A percentile compares a stretch with the other conserved stretches of the same genome.
phyloP scores from a whole-genome alignment of 495 filamentous ascomycete genomes.

The Talaromyces nanjingensis region DNA sequence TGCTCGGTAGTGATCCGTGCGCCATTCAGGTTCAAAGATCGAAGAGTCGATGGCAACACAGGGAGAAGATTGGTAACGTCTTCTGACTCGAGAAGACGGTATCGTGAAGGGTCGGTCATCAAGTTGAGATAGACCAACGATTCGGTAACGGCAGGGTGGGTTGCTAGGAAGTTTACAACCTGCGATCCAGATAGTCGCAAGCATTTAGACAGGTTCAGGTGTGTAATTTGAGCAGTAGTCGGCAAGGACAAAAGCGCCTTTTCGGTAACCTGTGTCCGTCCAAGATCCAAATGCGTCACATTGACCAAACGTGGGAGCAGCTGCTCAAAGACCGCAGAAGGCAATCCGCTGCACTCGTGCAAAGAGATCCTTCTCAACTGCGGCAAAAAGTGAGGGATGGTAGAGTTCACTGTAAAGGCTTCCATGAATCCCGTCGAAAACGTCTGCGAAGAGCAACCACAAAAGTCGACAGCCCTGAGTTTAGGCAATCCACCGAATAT shows the following conservation, averaged over 20 bases:
- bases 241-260: conserved; percentile 66
- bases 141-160: conserved; percentile 61
- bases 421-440: conserved; percentile 60
- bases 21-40: conserved; percentile 72
- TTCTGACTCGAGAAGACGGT: conserved; percentile 60
- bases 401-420: conserved; percentile 32
- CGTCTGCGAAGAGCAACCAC: conserved; percentile 62
- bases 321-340: conserved; percentile 58
- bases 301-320: conserved; percentile 63
- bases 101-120: conserved; percentile 63
- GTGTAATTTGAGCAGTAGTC: conserved; percentile 62
- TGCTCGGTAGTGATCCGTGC: conserved; percentile 61
- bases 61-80: conserved; percentile 63
- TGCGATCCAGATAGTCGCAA: conserved; percentile 56
- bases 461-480: conserved; percentile 69
- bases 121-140: conserved; percentile 70
- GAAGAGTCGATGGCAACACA: conserved; percentile 58
- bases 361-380: conserved; percentile 63
- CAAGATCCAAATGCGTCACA: conserved; percentile 74
- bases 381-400: conserved; percentile 43
- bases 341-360: conserved; percentile 75
- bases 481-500: conserved; percentile 61
- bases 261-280: conserved; percentile 72
- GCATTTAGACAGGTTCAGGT: conserved; percentile 76
- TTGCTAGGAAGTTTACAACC: conserved; percentile 65